Evolutionary conservation across 2,329 filamentous ascomycete species (phyloP).

Genomic region (Diaporthe citriasiana): DNA sequence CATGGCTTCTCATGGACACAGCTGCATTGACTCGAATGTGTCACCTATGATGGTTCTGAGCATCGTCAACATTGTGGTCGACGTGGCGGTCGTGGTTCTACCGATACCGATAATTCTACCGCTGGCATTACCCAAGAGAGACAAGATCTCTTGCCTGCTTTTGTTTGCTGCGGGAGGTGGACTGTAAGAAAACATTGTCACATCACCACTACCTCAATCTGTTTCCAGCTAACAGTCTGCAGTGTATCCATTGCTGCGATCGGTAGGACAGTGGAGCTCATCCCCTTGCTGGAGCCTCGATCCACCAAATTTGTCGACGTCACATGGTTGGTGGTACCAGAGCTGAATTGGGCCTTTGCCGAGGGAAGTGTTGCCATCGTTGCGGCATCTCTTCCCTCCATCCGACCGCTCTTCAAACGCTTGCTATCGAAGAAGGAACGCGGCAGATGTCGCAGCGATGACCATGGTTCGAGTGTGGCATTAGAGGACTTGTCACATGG

Average conservation of each 20-base stretch:
- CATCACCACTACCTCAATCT: too few relatives aligned
- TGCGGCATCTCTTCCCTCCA: background rate
- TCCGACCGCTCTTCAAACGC: background rate
- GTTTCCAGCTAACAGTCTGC: background rate
- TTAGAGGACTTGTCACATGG: background rate
- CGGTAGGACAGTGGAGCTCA: background rate
- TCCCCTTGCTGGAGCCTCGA: background rate
- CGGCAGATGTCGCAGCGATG: fast-evolving
- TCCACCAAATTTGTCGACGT: background rate
- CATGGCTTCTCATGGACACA: too few relatives aligned
- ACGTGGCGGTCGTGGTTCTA: background rate
- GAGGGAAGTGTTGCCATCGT: background rate
- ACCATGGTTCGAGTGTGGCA: too few relatives aligned
- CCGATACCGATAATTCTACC: background rate
- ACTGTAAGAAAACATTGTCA: background rate
- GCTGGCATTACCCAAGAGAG: background rate
- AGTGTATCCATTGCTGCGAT: background rate
- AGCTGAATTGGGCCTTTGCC: background rate
- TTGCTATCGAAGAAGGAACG: background rate
- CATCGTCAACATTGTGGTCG: background rate
- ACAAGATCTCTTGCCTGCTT: background rate
- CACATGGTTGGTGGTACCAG: background rate
- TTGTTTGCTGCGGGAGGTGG: slow-evolving; percentile 2
- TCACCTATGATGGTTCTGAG: background rate
- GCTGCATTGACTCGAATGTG: background rate